A percentile compares a stretch with the other conserved stretches of the same genome.
Evolutionary conservation across 805 yeast genomes (phyloP).

Genomic region (Candida dajiaensis): DNA sequence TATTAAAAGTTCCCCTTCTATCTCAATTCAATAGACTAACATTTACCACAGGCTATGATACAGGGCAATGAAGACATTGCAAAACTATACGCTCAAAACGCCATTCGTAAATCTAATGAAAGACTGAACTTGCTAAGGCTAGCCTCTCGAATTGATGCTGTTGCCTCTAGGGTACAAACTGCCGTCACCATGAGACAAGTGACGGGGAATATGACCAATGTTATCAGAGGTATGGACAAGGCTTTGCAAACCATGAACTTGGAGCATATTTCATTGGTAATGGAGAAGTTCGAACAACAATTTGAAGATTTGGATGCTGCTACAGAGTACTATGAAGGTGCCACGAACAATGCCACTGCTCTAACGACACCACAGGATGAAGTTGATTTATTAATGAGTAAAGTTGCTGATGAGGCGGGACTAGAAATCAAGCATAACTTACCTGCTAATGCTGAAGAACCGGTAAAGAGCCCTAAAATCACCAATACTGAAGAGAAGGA

Average conservation of each 20-base stretch:
- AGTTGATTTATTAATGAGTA: constrained; percentile 83
- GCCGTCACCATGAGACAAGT: constrained; percentile 97
- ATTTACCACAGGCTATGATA: constrained; percentile 47
- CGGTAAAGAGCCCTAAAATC: constrained; percentile 41
- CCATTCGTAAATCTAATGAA: constrained; percentile 87
- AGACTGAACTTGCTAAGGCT: constrained; percentile 72
- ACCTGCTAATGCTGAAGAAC: constrained; percentile 45
- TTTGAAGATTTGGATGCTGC: constrained; percentile 95
- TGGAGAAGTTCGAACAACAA: constrained; percentile 96
- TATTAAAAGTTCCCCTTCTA: too few species aligned
- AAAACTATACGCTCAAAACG: constrained; percentile 89
- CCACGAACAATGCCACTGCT: constrained; percentile 85
- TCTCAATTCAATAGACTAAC: neutral
- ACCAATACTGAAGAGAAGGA: constrained; percentile 65
- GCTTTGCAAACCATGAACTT: constrained; percentile 95
- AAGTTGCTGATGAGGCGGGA: constrained; percentile 97
- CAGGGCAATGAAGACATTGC: constrained; percentile 92
- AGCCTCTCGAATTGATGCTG: constrained; percentile 91
- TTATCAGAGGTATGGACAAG: constrained; percentile 92
- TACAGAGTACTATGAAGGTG: constrained; percentile 86
- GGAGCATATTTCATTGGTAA: constrained; percentile 85
- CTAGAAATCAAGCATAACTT: constrained; percentile 84
- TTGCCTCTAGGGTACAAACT: constrained; percentile 91
- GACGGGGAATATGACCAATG: constrained; percentile 88
- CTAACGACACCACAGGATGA: constrained; percentile 91